Evolutionary conservation across 2,329 filamentous ascomycete genomes (phyloP), one percentile per base, ranked within the genome.

Genomic region (Beauveria asiatica): DNA sequence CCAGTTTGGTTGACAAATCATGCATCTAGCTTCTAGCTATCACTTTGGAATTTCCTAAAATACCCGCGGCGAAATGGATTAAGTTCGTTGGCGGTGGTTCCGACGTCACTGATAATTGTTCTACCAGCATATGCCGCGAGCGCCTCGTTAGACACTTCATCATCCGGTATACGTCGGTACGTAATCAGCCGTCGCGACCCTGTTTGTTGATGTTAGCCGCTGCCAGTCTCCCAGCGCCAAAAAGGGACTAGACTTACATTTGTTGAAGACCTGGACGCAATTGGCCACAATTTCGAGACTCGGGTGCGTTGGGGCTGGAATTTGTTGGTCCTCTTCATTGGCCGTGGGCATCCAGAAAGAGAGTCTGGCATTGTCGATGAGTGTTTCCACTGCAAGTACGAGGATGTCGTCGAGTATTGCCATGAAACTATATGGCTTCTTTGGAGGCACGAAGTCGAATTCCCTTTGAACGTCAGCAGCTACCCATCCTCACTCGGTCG

Each of bases 321-420:
- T 84, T 69, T 93, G 89, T 61, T 87, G 83, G 52, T 90, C 82
- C 67, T 91, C 83, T 65, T 91, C 83, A 69, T 90, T 92, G 30
- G 91, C 87, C 0, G 92, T 96, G 0, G 94, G 94, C 90, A 97
- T 96, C 94, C 94, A 99, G 78, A 99, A 95, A 8, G 89, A 90
- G 10, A 99, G 72, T 30, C 94, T 81, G 0, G 91, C 94, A 63
- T 84, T 75, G 57, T 90, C 86, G 8, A 96, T 89, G 1, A 99
- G 79, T 1, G 87, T 90, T 13, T 83, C 78, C 1, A 86, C 82
- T 5, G 91, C 86, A 69, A 99, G 97, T 21, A 86, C 81, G 6
- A 97, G 81, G 57, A 99, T 91, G 70, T 97, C 92, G 68, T 92
- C 86, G 21, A 97, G 81, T 84, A 99, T 92, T 6, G 90, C 88